phyloP scores from a whole-genome alignment of 225 moss, liverwort and hornwort species.

The Sphagnum tenellum region DNA sequence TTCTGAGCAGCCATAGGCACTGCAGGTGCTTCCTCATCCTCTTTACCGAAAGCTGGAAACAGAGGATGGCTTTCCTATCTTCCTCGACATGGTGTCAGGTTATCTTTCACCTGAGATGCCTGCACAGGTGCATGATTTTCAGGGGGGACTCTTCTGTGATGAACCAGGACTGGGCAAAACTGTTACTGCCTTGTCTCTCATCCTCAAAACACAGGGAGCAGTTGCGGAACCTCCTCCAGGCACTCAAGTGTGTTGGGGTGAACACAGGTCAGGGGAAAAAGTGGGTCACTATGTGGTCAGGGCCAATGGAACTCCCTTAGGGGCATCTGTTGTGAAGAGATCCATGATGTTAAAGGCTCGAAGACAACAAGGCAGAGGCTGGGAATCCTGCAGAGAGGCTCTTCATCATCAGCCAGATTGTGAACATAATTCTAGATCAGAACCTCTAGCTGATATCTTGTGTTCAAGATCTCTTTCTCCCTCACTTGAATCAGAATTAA shows the following conservation, averaged over 20 bases:
- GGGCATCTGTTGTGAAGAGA: conserved; percentile 65
- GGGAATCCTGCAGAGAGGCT: conserved; percentile 19
- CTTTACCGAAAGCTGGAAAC: conserved; percentile 60
- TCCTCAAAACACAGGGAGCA: conserved; percentile 88
- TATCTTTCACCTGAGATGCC: conserved; percentile 52
- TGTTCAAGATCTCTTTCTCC: conserved; percentile 16
- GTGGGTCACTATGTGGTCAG: conserved; percentile 83
- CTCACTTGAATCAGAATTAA: not conserved
- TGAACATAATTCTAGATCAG: conserved; percentile 10
- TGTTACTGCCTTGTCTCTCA: conserved; percentile 82
- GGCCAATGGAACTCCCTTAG: conserved; percentile 26
- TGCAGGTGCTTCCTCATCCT: conserved; percentile 50
- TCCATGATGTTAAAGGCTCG: conserved; percentile 77
- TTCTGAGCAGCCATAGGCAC: conserved; percentile 5
- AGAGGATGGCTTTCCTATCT: conserved; percentile 62
- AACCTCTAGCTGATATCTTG: conserved; percentile 4
- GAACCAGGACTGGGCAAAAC: conserved; percentile 97
- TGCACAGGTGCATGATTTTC: conserved; percentile 49
- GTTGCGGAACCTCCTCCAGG: conserved; percentile 62
- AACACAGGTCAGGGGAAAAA: conserved; percentile 51
- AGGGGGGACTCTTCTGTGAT: conserved; percentile 93
- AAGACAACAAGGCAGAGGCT: conserved; percentile 20
- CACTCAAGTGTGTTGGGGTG: conserved; percentile 61
- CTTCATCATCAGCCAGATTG: conserved; percentile 33
- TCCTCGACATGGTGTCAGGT: conserved; percentile 70